Evolutionary conservation across 371 early-diverging fungal species (phyloP), one percentile per base, ranked within the genome.

Genomic region (Encephalitozoon romaleae): DNA sequence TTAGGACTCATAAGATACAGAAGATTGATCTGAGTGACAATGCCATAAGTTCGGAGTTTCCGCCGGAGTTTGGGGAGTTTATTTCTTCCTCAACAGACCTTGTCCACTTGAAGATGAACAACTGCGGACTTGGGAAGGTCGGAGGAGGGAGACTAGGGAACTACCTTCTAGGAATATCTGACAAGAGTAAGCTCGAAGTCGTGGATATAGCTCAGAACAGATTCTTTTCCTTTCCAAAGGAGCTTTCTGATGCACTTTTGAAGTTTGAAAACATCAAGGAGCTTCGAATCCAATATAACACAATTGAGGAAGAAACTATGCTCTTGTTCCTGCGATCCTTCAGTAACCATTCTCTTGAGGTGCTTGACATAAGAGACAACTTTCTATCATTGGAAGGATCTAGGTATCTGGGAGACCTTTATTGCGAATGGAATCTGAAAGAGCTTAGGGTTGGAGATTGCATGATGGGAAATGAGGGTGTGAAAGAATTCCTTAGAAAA

Each of bases 291-390:
- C 74, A 78, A 26, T 78, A 80, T 45, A 86, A 86, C 53, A 84
- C 81, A 43, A 81, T 86, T 39, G 72, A 78, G 39, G 76, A 74
- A 55, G 63, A 77, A 9, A 68, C 53, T 43, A 79, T 85, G 67
- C 78, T 77, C 6, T 23, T 52, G 9, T 74, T 84, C 63, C 70
- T 86, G 5, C 53, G 28, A 6, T 30, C 49, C 1, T 47, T 84
- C 11, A 23, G 26, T 34, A 59, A 66, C 23, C 72, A 64, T 15
- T 30, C 54, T 47, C 67, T 86, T 39, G 66, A 78, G 34, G 65
- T 81, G 28, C 71, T 86, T 5, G 84, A 86, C 54, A 74, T 86
- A 39, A 63, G 77, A 34, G 86, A 86, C 76, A 86, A 86, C 66
- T 80, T 84, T 34, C 32, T 85, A 32, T 67, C 73, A 21, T 65